phyloP scores from a whole-genome alignment of 495 filamentous ascomycete species.

The Podospora sp. region DNA sequence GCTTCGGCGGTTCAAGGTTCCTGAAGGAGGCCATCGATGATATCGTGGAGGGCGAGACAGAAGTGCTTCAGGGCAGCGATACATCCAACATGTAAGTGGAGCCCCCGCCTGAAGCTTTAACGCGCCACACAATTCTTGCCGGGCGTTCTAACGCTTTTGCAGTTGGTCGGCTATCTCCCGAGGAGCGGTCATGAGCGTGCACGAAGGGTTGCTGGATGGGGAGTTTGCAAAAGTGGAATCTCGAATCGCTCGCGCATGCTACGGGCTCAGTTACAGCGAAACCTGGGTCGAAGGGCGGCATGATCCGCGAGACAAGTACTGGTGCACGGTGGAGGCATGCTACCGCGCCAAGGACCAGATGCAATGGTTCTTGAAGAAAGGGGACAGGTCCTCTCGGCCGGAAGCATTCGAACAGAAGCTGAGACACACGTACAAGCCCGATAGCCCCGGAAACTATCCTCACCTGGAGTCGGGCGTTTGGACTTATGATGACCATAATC shows the following conservation, averaged over 20 bases:
- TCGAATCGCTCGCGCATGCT: background rate
- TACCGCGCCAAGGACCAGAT: background rate
- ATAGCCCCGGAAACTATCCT: too few relatives aligned
- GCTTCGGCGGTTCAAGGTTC: too few relatives aligned
- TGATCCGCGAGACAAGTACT: background rate
- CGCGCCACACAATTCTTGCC: too few relatives aligned
- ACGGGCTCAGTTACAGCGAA: background rate
- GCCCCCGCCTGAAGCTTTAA: too few relatives aligned
- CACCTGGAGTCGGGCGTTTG: too few relatives aligned
- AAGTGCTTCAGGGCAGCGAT: too few relatives aligned
- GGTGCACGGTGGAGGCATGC: background rate
- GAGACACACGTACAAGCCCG: too few relatives aligned
- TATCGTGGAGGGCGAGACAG: too few relatives aligned
- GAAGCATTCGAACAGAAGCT: too few relatives aligned
- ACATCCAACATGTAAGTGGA: too few relatives aligned
- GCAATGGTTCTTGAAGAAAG: background rate
- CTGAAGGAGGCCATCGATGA: too few relatives aligned
- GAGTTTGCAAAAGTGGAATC: background rate
- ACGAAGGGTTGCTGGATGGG: background rate
- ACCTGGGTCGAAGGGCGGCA: background rate
- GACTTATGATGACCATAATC: constrained; percentile 2
- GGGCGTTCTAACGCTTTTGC: background rate
- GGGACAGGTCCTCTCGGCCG: too few relatives aligned
- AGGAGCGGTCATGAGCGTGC: background rate
- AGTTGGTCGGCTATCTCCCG: background rate